Conservation (phyloP, 2,329 filamentous ascomycete genomes). For the Claviceps humidiphila region DNA sequence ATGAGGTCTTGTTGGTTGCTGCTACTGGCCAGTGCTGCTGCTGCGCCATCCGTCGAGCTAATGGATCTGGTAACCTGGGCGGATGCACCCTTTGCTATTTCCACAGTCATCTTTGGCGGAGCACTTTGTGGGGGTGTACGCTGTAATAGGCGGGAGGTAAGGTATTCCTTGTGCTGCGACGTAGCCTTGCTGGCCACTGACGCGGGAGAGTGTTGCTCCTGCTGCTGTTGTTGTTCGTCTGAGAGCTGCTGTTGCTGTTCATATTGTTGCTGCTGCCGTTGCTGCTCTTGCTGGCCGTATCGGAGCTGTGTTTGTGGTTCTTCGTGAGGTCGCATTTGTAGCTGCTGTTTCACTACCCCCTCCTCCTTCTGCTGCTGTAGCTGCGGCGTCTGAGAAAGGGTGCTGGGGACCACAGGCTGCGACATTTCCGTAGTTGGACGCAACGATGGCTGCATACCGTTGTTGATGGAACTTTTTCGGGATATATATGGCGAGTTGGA, state of each 20-base stretch:
- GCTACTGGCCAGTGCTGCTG: slow-evolving; percentile 16
- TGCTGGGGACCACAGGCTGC: slow-evolving; percentile 22
- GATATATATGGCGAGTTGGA: slow-evolving; percentile 46
- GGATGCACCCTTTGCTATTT: slow-evolving; percentile 30
- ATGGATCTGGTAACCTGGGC: slow-evolving; percentile 23
- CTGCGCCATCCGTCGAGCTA: slow-evolving; percentile 15
- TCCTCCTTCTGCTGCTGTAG: background rate
- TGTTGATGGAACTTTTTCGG: slow-evolving; percentile 33
- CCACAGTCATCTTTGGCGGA: slow-evolving; percentile 51
- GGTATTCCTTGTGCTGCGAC: slow-evolving; percentile 46
- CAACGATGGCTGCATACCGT: slow-evolving; percentile 34
- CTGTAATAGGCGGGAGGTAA: slow-evolving; percentile 55
- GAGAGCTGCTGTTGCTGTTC: background rate
- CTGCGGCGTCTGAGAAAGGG: slow-evolving; percentile 8
- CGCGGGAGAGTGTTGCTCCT: background rate
- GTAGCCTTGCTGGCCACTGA: slow-evolving; percentile 26
- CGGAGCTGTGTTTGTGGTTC: background rate
- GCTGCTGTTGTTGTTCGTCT: background rate
- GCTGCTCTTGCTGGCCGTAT: background rate
- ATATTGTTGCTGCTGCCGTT: background rate
- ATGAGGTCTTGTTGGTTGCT: slow-evolving; percentile 36
- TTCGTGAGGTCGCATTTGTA: background rate
- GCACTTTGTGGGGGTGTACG: slow-evolving; percentile 48
- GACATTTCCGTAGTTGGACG: slow-evolving; percentile 23
- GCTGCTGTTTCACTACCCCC: background rate